Percentiles rank a stretch among this genome's conserved stretches.
Evolutionary conservation across 1,284 basidiomycete genomes (phyloP).

Genomic region (Apiotrichum domesticum): DNA sequence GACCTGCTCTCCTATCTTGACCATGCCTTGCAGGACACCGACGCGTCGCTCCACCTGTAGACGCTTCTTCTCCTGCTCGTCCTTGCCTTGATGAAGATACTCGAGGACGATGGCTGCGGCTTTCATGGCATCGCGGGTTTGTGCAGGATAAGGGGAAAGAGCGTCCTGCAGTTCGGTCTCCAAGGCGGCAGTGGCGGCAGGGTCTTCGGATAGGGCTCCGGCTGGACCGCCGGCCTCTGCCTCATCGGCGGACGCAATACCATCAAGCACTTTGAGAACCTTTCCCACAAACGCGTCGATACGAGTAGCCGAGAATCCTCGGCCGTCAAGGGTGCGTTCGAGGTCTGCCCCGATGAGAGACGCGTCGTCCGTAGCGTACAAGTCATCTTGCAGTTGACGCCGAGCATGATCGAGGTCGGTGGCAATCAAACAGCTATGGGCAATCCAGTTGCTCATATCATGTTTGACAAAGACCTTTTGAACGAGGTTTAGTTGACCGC

Average conservation of each 20-base stretch:
- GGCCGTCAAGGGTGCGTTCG: conserved; percentile 21
- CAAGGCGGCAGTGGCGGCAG: conserved; percentile 10
- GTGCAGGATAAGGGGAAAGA: conserved; percentile 25
- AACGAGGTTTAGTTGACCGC: conserved; percentile 29
- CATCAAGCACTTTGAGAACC: conserved; percentile 42
- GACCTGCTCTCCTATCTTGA: conserved; percentile 40
- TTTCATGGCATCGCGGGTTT: conserved; percentile 37
- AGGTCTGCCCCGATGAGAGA: conserved; percentile 29
- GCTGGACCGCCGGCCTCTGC: conserved; percentile 10
- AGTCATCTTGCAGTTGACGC: conserved; percentile 33
- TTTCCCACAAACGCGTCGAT: conserved; percentile 40
- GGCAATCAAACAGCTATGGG: conserved; percentile 42
- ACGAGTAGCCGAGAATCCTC: conserved; percentile 27
- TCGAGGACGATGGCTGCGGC: conserved; percentile 33
- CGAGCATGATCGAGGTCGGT: conserved; percentile 37
- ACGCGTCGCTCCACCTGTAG: conserved; percentile 38
- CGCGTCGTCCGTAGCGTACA: conserved; percentile 39
- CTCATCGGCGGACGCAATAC: conserved; percentile 40
- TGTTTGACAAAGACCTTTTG: conserved; percentile 32
- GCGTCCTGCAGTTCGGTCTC: conserved; percentile 23
- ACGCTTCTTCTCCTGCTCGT: conserved; percentile 38
- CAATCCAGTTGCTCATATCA: conserved; percentile 40
- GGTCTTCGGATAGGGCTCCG: not conserved
- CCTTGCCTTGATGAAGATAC: conserved; percentile 35
- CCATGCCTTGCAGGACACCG: conserved; percentile 43